These are phyloP conservation scores for Bipolaris oryzae DNA, from an alignment of 2,329 filamentous ascomycete species.

Conservation along the genomic window DNA sequence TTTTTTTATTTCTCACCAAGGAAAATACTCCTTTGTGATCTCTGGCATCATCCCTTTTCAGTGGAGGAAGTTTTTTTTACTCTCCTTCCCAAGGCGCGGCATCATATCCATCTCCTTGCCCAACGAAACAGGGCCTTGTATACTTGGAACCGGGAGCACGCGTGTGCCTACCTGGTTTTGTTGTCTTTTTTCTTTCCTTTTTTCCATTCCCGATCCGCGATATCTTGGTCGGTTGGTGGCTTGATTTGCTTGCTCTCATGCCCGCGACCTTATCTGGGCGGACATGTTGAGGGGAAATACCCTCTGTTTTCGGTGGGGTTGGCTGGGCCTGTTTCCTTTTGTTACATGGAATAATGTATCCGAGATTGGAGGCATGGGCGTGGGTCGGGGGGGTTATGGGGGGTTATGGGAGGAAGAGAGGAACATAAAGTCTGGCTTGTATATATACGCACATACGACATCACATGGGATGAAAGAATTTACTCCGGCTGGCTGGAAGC, in stretches of 20 bases:
- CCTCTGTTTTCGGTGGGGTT: background rate
- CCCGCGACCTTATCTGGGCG: background rate
- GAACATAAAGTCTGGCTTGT: background rate
- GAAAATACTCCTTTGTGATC: background rate
- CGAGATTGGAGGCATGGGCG: background rate
- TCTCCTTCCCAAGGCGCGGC: background rate
- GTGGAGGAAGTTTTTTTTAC: background rate
- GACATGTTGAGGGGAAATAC: conserved; percentile 7
- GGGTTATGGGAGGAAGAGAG: background rate
- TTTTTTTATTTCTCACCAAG: conserved; percentile 10
- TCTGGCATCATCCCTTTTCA: conserved; percentile 18
- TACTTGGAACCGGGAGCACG: conserved; percentile 19
- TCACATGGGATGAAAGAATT: background rate
- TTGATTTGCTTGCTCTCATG: background rate
- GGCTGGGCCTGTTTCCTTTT: background rate
- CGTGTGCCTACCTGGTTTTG: conserved; percentile 1
- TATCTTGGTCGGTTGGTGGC: background rate
- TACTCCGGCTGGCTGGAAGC: conserved; percentile 1
- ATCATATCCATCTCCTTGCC: conserved; percentile 15
- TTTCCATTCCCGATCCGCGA: conserved; percentile 1
- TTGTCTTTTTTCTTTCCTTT: background rate
- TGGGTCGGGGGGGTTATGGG: background rate
- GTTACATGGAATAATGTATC: conserved; percentile 13
- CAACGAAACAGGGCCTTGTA: conserved; percentile 6
- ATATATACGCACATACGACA: conserved; percentile 5